These are phyloP conservation scores for Aspergillus persii DNA, from an alignment of 2,329 filamentous ascomycete genomes.

Conservation along the genomic window DNA sequence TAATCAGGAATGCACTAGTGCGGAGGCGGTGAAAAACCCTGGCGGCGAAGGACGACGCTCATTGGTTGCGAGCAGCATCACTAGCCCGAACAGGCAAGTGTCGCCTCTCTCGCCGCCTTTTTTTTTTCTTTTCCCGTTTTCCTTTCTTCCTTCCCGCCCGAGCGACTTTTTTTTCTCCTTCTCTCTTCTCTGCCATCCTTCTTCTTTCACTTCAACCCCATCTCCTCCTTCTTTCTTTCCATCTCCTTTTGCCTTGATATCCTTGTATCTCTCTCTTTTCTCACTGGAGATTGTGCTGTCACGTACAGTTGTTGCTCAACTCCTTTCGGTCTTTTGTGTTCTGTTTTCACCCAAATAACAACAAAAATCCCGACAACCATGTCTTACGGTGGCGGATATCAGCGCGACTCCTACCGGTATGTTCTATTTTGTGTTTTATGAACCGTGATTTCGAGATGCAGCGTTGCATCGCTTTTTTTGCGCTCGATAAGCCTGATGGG, in stretches of 20 bases:
- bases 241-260: not conserved
- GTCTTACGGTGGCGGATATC: constrained; percentile 67
- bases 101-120: constrained; percentile 22
- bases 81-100: constrained; percentile 27
- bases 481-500: not conserved
- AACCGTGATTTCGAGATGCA: not conserved
- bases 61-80: not conserved
- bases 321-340: not conserved
- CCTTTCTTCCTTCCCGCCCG: constrained; percentile 27
- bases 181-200: constrained; percentile 16
- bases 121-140: constrained; percentile 19
- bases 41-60: not conserved
- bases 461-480: constrained; percentile 2
- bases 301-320: constrained; percentile 9
- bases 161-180: constrained; percentile 17
- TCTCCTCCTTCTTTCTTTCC: constrained; percentile 20
- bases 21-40: not conserved
- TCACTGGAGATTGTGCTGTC: not conserved
- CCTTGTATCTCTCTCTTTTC: constrained; percentile 1
- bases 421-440: constrained; percentile 7
- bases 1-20: not conserved
- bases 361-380: constrained; percentile 46
- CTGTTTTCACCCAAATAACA: constrained; percentile 13
- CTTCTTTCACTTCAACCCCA: constrained; percentile 13
- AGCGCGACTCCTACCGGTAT: constrained; percentile 56